Conservation (phyloP, 345 rosid species). For the Pistacia integerrima region DNA sequence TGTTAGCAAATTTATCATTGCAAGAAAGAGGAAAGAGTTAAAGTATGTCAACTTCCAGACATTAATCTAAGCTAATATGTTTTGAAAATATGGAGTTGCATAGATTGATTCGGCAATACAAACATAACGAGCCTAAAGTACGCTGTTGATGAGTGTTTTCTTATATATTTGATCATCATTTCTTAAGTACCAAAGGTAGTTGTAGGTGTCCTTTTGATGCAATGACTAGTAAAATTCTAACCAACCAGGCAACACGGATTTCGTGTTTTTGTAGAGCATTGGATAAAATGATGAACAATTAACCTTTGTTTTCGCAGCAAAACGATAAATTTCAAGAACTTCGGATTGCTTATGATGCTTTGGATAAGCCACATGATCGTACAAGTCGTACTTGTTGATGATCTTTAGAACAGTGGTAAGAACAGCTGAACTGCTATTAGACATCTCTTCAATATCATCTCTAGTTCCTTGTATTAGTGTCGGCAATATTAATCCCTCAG, state of each 20-base stretch:
- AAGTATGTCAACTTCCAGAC: not conserved
- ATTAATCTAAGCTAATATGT: not conserved
- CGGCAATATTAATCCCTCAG: conserved; percentile 33
- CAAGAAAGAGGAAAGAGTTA: conserved; percentile 9
- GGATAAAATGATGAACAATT: no score
- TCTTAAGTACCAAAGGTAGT: not conserved
- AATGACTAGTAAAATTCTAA: not conserved
- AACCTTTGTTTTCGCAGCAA: conserved; percentile 78
- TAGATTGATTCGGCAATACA: not conserved
- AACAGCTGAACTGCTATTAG: conserved; percentile 53
- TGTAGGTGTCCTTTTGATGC: not conserved
- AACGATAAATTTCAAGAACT: conserved; percentile 68
- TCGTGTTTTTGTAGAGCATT: no score
- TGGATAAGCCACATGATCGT: conserved; percentile 74
- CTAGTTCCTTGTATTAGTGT: conserved; percentile 65
- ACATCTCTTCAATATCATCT: conserved; percentile 73
- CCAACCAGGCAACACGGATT: no score
- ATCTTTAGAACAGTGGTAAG: conserved; percentile 65
- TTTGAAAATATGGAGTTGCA: not conserved
- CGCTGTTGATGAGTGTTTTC: not conserved
- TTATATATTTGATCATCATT: not conserved
- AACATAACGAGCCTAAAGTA: not conserved
- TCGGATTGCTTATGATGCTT: conserved; percentile 77
- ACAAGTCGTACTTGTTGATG: conserved; percentile 61
- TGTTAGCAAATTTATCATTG: conserved; percentile 27